Evolutionary conservation across 768 basidiomycete genomes (phyloP).

Genomic region (Suillus decipiens): DNA sequence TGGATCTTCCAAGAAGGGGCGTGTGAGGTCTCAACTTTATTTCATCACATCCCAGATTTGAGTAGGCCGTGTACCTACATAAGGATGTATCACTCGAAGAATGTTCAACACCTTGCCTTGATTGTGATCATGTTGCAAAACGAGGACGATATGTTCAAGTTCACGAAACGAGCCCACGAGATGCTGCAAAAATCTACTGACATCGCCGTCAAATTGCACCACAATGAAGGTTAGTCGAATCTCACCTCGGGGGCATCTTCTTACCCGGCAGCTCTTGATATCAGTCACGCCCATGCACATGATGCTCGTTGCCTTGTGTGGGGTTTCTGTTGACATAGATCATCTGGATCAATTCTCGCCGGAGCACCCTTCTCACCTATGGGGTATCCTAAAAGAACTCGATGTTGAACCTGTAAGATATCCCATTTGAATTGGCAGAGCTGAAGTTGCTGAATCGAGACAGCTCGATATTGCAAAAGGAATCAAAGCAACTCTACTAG

Average conservation of each 20-base stretch:
- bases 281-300: constrained; percentile 10
- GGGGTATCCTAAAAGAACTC: constrained; percentile 1
- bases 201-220: constrained; percentile 10
- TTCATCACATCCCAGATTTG: neutral
- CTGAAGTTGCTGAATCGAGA: neutral
- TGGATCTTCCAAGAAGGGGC: neutral
- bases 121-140: constrained; percentile 6
- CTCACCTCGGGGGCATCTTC: neutral
- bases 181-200: constrained; percentile 11
- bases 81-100: neutral
- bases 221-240: constrained; percentile 1
- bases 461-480: constrained; percentile 8
- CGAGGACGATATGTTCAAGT: neutral
- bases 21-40: neutral
- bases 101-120: neutral
- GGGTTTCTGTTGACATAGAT: constrained; percentile 8
- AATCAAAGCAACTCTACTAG: neutral
- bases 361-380: constrained; percentile 9
- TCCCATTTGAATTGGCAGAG: neutral
- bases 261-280: neutral
- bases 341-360: constrained; percentile 9
- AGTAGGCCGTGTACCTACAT: neutral
- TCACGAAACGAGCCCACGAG: neutral
- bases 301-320: constrained; percentile 12
- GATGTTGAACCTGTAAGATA: constrained; percentile 10